Evolutionary conservation across 305 asterid species (phyloP).

Genomic region (Solanum hybrid): DNA sequence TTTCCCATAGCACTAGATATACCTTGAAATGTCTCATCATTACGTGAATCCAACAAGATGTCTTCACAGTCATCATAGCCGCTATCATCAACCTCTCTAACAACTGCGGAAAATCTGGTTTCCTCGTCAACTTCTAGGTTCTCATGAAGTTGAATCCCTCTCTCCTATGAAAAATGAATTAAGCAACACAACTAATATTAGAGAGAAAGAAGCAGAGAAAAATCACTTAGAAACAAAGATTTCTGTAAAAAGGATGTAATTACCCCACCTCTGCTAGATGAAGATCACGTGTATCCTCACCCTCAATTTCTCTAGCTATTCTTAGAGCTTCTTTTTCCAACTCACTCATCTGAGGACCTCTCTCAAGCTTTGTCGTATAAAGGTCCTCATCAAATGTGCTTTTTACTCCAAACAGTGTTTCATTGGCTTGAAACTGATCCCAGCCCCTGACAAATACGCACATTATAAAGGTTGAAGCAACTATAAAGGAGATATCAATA

Average conservation of each 20-base stretch:
- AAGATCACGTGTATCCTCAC: constrained; percentile 85
- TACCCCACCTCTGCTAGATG: constrained; percentile 87
- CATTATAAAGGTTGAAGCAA: not conserved
- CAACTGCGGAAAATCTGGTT: constrained; percentile 75
- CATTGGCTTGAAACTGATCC: constrained; percentile 93
- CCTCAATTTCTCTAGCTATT: constrained; percentile 91
- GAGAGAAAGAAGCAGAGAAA: not conserved
- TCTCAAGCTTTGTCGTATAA: constrained; percentile 90
- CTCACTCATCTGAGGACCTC: constrained; percentile 81
- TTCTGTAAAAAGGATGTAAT: not conserved
- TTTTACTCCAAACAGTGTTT: constrained; percentile 82
- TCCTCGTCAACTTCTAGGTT: constrained; percentile 82
- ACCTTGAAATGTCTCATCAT: constrained; percentile 81
- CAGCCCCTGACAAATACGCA: constrained; percentile 52
- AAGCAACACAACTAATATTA: not conserved
- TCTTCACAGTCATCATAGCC: constrained; percentile 74
- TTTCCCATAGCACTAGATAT: constrained; percentile 29
- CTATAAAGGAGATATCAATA: not conserved
- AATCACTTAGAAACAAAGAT: not conserved
- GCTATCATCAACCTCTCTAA: constrained; percentile 63
- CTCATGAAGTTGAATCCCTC: constrained; percentile 64
- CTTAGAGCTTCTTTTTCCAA: constrained; percentile 78
- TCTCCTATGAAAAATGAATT: constrained; percentile 45
- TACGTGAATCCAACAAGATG: constrained; percentile 51
- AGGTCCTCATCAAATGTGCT: constrained; percentile 90